A percentile compares a stretch with the other conserved stretches of the same genome.
Conservation (phyloP, 305 asterid genomes). For the Fraxinus xanthoxyloides region DNA sequence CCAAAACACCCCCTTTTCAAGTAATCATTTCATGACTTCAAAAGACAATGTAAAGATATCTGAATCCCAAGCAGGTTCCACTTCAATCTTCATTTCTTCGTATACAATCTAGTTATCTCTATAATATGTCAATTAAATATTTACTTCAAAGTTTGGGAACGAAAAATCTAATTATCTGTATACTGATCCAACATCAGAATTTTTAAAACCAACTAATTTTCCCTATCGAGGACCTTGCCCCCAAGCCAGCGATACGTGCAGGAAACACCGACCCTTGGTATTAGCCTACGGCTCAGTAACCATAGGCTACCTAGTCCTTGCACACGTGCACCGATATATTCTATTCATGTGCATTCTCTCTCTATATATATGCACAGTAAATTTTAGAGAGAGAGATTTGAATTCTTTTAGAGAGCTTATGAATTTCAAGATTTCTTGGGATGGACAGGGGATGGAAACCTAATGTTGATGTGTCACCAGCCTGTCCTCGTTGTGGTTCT, state of each 20-base stretch:
- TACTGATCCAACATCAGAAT: not conserved
- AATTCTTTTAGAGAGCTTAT: slow-evolving; percentile 3
- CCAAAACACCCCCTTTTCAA: slow-evolving; percentile 43
- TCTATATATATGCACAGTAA: not conserved
- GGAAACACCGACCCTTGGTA: slow-evolving; percentile 57
- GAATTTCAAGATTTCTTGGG: slow-evolving; percentile 22
- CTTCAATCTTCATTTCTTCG: slow-evolving; percentile 1
- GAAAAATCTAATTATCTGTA: not conserved
- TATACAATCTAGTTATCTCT: not conserved
- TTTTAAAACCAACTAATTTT: slow-evolving; percentile 27
- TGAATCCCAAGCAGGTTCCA: slow-evolving; percentile 4
- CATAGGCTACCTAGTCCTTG: slow-evolving; percentile 25
- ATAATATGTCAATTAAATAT: not conserved
- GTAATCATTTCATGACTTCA: slow-evolving; percentile 22
- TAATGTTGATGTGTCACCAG: slow-evolving; percentile 42
- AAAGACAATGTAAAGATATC: slow-evolving; percentile 5
- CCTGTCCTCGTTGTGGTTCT: slow-evolving; percentile 77
- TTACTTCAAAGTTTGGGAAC: not conserved
- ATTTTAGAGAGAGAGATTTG: slow-evolving; percentile 16
- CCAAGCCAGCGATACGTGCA: slow-evolving; percentile 40
- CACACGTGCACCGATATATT: slow-evolving; percentile 44
- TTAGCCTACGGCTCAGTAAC: slow-evolving; percentile 53
- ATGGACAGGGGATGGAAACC: slow-evolving; percentile 66
- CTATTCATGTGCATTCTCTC: slow-evolving; percentile 3
- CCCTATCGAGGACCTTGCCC: slow-evolving; percentile 49